phyloP scores from a whole-genome alignment of 1,284 basidiomycete species.

The Rhodotorula sp. region DNA sequence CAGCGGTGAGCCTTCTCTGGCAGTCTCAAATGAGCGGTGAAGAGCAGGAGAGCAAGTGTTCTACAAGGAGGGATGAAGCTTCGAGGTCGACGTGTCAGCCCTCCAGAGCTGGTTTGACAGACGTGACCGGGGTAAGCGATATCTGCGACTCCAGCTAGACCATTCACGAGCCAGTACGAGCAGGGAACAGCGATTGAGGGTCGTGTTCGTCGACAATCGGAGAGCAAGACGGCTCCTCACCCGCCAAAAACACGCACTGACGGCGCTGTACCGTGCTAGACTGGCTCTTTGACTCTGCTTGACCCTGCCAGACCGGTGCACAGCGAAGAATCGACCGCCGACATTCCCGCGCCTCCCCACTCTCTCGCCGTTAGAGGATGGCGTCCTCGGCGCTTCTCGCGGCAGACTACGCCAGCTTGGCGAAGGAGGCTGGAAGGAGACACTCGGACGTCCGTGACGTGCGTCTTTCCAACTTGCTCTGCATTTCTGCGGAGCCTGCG shows the following conservation, averaged over 20 bases:
- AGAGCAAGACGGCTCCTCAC: no score
- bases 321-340: no score
- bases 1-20: not conserved
- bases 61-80: not conserved
- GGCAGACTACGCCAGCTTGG: conserved; percentile 59
- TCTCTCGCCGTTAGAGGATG: not conserved
- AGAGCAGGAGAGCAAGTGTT: not conserved
- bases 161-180: not conserved
- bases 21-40: not conserved
- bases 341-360: no score
- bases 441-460: conserved; percentile 82
- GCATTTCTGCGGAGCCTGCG: conserved; percentile 54
- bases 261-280: not conserved
- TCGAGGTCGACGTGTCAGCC: not conserved
- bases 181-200: not conserved
- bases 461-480: conserved; percentile 50
- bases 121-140: no score
- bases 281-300: not conserved
- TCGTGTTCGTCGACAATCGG: no score
- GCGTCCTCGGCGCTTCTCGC: conserved; percentile 4
- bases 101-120: not conserved
- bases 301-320: not conserved
- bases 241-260: no score
- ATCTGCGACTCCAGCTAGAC: no score
- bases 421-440: conserved; percentile 74